Base-by-base conservation (phyloP, 179 eudicot species). In the Corrigiola litoralis region DNA sequence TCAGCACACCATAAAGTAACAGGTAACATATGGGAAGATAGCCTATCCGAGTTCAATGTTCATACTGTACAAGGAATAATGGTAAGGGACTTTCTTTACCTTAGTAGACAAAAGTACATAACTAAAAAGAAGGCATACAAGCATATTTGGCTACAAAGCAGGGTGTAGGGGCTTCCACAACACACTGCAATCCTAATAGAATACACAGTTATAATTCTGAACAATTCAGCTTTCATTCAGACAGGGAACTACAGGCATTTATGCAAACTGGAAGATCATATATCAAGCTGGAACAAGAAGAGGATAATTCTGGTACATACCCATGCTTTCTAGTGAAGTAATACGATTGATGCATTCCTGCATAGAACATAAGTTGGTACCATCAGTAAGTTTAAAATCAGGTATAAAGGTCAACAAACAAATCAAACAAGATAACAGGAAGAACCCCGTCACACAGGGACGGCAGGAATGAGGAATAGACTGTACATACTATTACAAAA, bases 331-430 rank as follows among this genome's bases (percentile, higher is more conserved):
- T 47, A 92, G 80, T 0, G 95, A 75, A 55, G 72, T 81, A 65
- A 92, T 92, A 29, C 98, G 89, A 58, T 89, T 92, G 58, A 92
- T 92, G 72, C 96, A 89, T 47, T 89, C 98, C 98, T 91, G 87
- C 71, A 63, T 65, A 18, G 10, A 32, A 70, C 54, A 65, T 31
- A 54, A 58, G 20, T 28, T 9, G 16, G 58, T 10, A 48, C n/a
- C 16, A 66, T 40, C 62, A 59, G 47, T 42, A 45, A 45, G 47
- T 28, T 27, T 31, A 18, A 69, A 11, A 59, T 36, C 31, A 62
- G 33, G 23, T 63, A 16, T 7, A 52, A 28, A 57, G 13, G 16
- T 13, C 6, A 11, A 69, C 52, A 44, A 34, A 16, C 28, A 18
- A 36, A 61, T 5, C 21, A 5, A 47, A 31, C 44, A 11, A 32